These are phyloP conservation scores for Globisporangium acanthophoron DNA, from an alignment of 352 stramenopile species.

Conservation along the genomic window DNA sequence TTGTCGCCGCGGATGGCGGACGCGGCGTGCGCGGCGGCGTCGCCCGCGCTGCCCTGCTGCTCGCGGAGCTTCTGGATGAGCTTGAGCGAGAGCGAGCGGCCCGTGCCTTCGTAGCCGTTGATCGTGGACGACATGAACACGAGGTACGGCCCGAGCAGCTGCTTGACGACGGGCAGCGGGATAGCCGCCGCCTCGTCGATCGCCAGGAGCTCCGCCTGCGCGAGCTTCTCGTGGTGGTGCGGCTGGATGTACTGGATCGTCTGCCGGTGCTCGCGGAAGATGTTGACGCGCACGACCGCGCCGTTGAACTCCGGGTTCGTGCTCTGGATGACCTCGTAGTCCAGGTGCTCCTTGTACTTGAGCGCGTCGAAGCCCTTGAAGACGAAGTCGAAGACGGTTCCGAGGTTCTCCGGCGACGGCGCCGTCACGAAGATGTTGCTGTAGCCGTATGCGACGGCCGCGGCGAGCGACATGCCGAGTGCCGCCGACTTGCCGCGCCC, in stretches of 20 bases:
- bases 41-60: constrained; percentile 79
- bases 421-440: constrained; percentile 97
- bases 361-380: constrained; percentile 92
- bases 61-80: constrained; percentile 97
- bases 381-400: constrained; percentile 98
- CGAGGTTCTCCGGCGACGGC: constrained; percentile 97
- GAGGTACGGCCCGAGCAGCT: constrained; percentile 94
- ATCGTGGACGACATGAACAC: constrained; percentile 99
- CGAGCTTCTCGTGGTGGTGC: constrained; percentile 94
- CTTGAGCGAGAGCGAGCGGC: constrained; percentile 97
- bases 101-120: constrained; percentile 99
- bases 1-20: constrained; percentile 85
- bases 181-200: constrained; percentile 99
- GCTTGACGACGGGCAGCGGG: constrained; percentile 96
- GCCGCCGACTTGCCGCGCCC: constrained; percentile 96
- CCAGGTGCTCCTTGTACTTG: constrained; percentile 96
- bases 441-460: constrained; percentile 88
- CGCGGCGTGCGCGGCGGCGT: constrained; percentile 43
- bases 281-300: constrained; percentile 94
- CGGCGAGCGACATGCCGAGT: constrained; percentile 90
- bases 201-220: constrained; percentile 96
- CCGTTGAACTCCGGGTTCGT: constrained; percentile 84
- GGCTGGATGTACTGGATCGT: constrained; percentile 97
- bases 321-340: constrained; percentile 94
- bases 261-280: constrained; percentile 96